phyloP scores from a whole-genome alignment of 768 basidiomycete genomes.

The Pisolithus albus region DNA sequence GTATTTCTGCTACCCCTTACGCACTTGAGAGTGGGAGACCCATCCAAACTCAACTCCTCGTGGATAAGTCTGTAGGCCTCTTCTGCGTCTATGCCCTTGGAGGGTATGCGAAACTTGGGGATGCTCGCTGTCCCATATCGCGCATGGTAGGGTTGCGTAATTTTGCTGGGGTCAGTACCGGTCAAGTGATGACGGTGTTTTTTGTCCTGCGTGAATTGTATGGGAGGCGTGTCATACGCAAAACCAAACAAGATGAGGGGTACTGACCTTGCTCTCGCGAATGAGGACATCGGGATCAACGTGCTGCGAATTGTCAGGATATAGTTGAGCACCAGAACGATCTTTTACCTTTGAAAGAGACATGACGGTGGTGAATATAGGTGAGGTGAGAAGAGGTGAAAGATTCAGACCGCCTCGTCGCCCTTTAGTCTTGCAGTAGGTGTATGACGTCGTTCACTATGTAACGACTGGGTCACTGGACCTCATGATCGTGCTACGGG shows the following conservation, averaged over 20 bases:
- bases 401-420: too few species aligned
- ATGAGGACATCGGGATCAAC: conserved; percentile 65
- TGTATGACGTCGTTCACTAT: too few species aligned
- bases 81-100: conserved; percentile 54
- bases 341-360: conserved; percentile 50
- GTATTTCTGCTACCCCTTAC: too few species aligned
- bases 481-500: too few species aligned
- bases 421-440: too few species aligned
- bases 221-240: neutral
- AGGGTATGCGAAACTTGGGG: conserved; percentile 62
- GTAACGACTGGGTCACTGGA: too few species aligned
- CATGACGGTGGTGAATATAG: conserved; percentile 33
- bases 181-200: conserved; percentile 33
- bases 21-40: conserved; percentile 47
- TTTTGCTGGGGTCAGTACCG: conserved; percentile 24
- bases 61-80: conserved; percentile 51
- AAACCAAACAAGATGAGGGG: conserved; percentile 4
- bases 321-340: neutral
- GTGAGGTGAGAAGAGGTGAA: neutral
- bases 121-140: conserved; percentile 58
- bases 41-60: conserved; percentile 56
- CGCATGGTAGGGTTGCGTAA: conserved; percentile 47
- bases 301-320: conserved; percentile 35
- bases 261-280: conserved; percentile 42
- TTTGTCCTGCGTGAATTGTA: conserved; percentile 36